These are phyloP conservation scores for Pyrenochaeta sp. DNA, from an alignment of 2,329 filamentous ascomycete genomes.

Conservation along the genomic window DNA sequence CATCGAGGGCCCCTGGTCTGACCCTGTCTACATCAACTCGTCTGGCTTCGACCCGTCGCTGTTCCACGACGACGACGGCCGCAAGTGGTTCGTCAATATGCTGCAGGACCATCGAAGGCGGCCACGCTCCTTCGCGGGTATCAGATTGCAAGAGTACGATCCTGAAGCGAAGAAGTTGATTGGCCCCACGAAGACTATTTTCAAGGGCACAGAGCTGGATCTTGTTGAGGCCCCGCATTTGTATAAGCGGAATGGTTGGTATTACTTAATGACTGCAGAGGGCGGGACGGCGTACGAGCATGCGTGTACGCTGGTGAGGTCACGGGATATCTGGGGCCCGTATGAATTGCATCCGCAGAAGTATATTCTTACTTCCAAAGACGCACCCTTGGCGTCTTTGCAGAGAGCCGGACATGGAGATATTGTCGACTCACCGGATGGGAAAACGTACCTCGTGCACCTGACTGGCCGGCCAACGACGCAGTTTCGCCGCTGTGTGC, in stretches of 20 bases:
- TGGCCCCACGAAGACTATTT: constrained; percentile 62
- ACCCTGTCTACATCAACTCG: constrained; percentile 66
- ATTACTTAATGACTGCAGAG: constrained; percentile 48
- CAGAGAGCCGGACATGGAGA: constrained; percentile 49
- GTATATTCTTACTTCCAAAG: constrained; percentile 51
- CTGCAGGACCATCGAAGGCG: constrained; percentile 44
- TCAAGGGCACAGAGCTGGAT: constrained; percentile 61
- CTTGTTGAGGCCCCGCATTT: constrained; percentile 48
- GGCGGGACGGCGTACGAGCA: constrained; percentile 52
- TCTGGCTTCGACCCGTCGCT: constrained; percentile 67
- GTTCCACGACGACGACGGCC: constrained; percentile 47
- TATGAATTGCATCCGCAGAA: constrained; percentile 52
- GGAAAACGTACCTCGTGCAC: constrained; percentile 45
- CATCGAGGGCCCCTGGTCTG: constrained; percentile 68
- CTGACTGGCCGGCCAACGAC: constrained; percentile 44
- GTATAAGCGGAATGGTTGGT: constrained; percentile 46
- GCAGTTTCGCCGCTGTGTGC: constrained; percentile 41
- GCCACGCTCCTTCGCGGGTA: constrained; percentile 60
- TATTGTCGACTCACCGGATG: constrained; percentile 44
- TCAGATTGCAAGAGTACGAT: constrained; percentile 66
- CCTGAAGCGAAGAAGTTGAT: constrained; percentile 58
- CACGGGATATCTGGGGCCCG: constrained; percentile 50
- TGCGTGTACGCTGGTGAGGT: constrained; percentile 49
- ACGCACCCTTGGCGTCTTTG: constrained; percentile 41
- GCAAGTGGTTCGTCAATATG: constrained; percentile 50